Base-by-base conservation (phyloP, 2,329 filamentous ascomycete genomes). In the Fusarium sp. region DNA sequence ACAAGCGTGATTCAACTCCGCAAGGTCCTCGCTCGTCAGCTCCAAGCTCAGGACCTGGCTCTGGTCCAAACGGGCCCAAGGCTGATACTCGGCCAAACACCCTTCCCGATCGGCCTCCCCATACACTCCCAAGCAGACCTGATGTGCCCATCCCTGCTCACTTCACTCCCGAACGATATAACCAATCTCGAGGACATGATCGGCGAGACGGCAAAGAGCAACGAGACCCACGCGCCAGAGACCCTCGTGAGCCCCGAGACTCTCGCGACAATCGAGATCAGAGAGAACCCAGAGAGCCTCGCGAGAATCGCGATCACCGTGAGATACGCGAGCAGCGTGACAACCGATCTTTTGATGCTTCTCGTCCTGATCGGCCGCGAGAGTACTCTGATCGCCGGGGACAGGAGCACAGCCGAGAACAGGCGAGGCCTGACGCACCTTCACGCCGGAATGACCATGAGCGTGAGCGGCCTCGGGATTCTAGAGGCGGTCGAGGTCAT, bases 111-210 rank as follows among this genome's bases (percentile, higher is more conserved):
- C 79, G 81, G 5, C 82, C 80, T 9, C 80, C 78, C 41, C 82
- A 81, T 70, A 83, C 81, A 18, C 82, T 92, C 8, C 91, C 91
- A 2, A 90, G 83, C 64, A 86, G 90, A 64, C 90, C 90, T 18
- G 89, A 92, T 72, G 85, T 90, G 13, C 89, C 88, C 9, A 86
- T 89, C 54, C 86, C 86, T 1, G 84, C 85, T 3, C 85, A 86
- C 70, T 85, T 85, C 64, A 82, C 82, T 11, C 83, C 86, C 27
- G 87, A 88, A 60, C 84, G 87, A 37, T 87, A 85, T 68, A 80
- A 79, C 13, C 85, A 85, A 65, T 80, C 83, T 20, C 84, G 85
- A 18, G 79, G 71, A 59, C 82, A 84, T 41, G 85, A 87, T 16
- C 80, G 81, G 24, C 81, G 83, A n/a, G 84, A 85, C 43, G 74